These are phyloP conservation scores for Aspergillus sclerotialis DNA, from an alignment of 2,329 filamentous ascomycete genomes.

Conservation along the genomic window DNA sequence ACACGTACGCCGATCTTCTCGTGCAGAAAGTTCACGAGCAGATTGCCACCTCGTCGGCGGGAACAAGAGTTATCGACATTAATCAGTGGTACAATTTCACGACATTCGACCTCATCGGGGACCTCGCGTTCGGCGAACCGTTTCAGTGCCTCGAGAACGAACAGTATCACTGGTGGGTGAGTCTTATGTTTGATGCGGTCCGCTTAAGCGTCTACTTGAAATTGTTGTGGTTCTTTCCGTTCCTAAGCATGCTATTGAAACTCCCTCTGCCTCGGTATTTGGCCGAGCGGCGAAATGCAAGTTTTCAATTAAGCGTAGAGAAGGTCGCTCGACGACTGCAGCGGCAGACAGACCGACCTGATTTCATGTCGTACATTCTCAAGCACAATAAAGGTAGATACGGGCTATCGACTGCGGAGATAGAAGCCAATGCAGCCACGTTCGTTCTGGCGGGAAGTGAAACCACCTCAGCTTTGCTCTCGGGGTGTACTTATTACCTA, in stretches of 20 bases:
- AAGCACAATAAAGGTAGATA: slow-evolving; percentile 11
- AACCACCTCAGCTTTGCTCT: slow-evolving; percentile 12
- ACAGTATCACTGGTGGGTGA: slow-evolving; percentile 23
- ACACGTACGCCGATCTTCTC: slow-evolving; percentile 22
- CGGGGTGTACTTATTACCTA: slow-evolving; percentile 15
- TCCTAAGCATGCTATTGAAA: slow-evolving; percentile 7
- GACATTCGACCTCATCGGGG: slow-evolving; percentile 30
- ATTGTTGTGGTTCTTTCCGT: slow-evolving; percentile 13
- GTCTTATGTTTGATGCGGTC: slow-evolving; percentile 18
- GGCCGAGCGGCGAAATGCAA: slow-evolving; percentile 7
- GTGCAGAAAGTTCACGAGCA: slow-evolving; percentile 11
- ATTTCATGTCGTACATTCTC: slow-evolving; percentile 19
- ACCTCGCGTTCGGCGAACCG: slow-evolving; percentile 26
- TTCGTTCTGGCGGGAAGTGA: slow-evolving; percentile 19
- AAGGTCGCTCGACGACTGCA: slow-evolving; percentile 13
- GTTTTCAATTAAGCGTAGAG: slow-evolving; percentile 14
- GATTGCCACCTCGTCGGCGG: slow-evolving; percentile 1
- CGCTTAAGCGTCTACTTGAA: slow-evolving; percentile 16
- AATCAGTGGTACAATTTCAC: slow-evolving; percentile 18
- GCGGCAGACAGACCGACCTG: slow-evolving; percentile 9
- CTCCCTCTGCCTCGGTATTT: slow-evolving; percentile 13
- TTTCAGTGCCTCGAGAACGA: slow-evolving; percentile 23
- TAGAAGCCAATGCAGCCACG: slow-evolving; percentile 17
- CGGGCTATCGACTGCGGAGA: slow-evolving; percentile 11
- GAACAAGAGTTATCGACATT: slow-evolving; percentile 10